phyloP scores from a whole-genome alignment of 306 rosid genomes.

The Sphenostylis stenocarpa region DNA sequence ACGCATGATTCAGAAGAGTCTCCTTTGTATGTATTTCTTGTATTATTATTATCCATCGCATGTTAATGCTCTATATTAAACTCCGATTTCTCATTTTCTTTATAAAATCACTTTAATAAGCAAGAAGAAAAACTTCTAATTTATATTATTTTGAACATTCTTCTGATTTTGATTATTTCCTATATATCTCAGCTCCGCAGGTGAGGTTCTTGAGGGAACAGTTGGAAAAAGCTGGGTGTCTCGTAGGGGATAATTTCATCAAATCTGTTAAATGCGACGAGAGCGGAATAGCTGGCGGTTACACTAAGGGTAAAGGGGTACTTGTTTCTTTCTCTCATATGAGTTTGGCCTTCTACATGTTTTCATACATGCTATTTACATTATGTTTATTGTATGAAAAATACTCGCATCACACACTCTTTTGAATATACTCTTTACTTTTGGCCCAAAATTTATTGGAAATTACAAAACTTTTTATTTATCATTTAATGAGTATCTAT shows the following conservation, averaged over 20 bases:
- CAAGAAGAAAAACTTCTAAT: not conserved
- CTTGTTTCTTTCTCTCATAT: not conserved
- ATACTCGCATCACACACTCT: too few relatives aligned
- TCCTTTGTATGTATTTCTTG: slow-evolving; percentile 45
- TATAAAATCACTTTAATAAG: not conserved
- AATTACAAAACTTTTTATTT: too few relatives aligned
- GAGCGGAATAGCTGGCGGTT: slow-evolving; percentile 54
- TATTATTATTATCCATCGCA: not conserved
- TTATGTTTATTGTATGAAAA: not conserved
- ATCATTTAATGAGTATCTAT: too few relatives aligned
- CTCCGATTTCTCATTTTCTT: not conserved
- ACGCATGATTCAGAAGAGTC: slow-evolving; percentile 63
- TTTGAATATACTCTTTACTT: too few relatives aligned
- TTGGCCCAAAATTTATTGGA: too few relatives aligned
- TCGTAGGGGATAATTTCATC: slow-evolving; percentile 55
- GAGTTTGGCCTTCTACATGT: not conserved
- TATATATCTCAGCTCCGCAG: slow-evolving; percentile 51
- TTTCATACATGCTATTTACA: not conserved
- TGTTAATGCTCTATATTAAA: not conserved
- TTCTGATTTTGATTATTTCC: not conserved
- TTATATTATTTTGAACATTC: not conserved
- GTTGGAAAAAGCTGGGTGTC: slow-evolving; percentile 77
- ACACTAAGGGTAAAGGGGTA: slow-evolving; percentile 75
- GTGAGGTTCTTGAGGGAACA: slow-evolving; percentile 68
- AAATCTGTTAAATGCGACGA: slow-evolving; percentile 56